Base-by-base conservation (phyloP, 73 alveolate genomes). In the Symbiodinium natans region DNA sequence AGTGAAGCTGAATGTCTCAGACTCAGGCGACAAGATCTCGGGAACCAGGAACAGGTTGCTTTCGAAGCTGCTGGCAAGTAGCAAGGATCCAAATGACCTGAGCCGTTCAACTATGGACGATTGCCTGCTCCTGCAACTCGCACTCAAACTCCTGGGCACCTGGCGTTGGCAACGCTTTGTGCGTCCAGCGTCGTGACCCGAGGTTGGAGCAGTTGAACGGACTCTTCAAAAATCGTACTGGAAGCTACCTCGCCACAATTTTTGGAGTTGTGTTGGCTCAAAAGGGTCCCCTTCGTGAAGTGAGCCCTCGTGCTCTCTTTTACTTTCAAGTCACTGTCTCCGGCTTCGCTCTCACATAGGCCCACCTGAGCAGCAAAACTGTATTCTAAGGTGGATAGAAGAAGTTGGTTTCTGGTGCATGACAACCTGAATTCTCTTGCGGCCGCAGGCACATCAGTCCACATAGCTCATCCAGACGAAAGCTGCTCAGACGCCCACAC, bases 261-360 rank as follows among this genome's bases (percentile, higher is more conserved):
- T 68, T 63, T 6, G 82, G 33, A 68, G 21, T 8, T 59, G 11
- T 23, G 27, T 48, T 48, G 17, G 63, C 17, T n/a, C n/a, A n/a
- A n/a, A n/a, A n/a, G n/a, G n/a, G n/a, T n/a, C n/a, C n/a, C n/a
- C n/a, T n/a, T n/a, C n/a, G n/a, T n/a, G n/a, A n/a, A n/a, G n/a
- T 46, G 59, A 46, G 17, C 59, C 59, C 59, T 13, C 27, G 71
- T 52, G 71, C 71, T n/a, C n/a, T n/a, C n/a, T 21, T 52, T 29
- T 4, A 52, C 84, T n/a, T 1, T 11, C 84, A 34, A n/a, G 80
- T 41, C 80, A 41, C 97, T 1, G 82, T 71, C 2, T 90, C 97
- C 6, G 97, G 97, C 89, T 90, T 90, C 42, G 98, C 98, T 25
- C 98, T 42, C 23, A 92, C 98, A 52, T 92, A 92, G 43, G 98